A percentile compares a stretch with the other conserved stretches of the same genome.
Evolutionary conservation across 2,329 filamentous ascomycete genomes (phyloP).

Genomic region (Hymenoscyphus albidus): DNA sequence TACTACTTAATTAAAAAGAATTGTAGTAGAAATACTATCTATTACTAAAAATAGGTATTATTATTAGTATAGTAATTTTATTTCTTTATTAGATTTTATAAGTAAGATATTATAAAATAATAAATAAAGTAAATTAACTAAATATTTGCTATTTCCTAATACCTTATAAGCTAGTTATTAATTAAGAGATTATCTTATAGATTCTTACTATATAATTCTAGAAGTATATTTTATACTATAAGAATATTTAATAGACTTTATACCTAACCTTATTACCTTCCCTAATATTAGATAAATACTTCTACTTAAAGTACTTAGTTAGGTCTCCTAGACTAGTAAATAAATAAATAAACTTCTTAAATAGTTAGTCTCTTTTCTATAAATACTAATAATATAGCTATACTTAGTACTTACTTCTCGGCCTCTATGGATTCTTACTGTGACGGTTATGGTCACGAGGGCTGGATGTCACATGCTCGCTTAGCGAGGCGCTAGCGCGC

Average conservation of each 20-base stretch:
- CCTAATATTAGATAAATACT: constrained; percentile 23
- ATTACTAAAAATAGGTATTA: too few relatives aligned
- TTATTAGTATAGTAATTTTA: too few relatives aligned
- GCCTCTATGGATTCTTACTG: constrained; percentile 20
- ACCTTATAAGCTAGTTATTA: too few relatives aligned
- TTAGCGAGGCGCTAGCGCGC: too few relatives aligned
- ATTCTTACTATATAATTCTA: constrained; percentile 21
- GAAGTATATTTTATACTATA: constrained; percentile 22
- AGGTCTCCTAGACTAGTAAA: constrained; percentile 24
- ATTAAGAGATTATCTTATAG: constrained; percentile 20
- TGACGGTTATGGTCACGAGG: too few relatives aligned
- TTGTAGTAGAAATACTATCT: too few relatives aligned
- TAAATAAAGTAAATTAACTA: too few relatives aligned
- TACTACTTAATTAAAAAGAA: too few relatives aligned
- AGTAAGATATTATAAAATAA: too few relatives aligned
- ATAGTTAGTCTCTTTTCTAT: constrained; percentile 19
- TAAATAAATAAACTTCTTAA: constrained; percentile 12
- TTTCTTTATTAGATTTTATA: too few relatives aligned
- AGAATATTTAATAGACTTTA: constrained; percentile 23
- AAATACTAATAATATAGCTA: constrained; percentile 24
- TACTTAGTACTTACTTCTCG: constrained; percentile 25
- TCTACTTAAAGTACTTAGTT: constrained; percentile 26
- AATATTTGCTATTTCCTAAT: too few relatives aligned
- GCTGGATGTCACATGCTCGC: too few relatives aligned
- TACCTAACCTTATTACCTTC: constrained; percentile 19